Percentiles rank a stretch among this genome's conserved stretches.
phyloP scores from a whole-genome alignment of 2,329 filamentous ascomycete genomes.

The Herpomyces periplanetae region DNA sequence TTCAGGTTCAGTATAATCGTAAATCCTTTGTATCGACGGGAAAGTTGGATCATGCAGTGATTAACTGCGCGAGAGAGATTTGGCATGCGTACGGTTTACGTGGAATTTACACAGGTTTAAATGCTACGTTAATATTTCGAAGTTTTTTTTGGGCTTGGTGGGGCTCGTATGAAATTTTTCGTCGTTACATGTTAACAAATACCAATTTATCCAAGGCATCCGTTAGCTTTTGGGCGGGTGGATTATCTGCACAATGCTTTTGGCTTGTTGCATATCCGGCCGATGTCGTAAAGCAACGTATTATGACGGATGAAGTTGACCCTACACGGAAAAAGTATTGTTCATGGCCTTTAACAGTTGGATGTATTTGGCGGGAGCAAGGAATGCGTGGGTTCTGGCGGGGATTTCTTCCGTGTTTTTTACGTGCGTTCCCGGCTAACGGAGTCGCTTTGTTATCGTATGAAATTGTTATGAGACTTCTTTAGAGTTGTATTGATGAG shows the following conservation, averaged over 20 bases:
- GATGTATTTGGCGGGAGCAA: slow-evolving; percentile 28
- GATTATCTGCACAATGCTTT: slow-evolving; percentile 64
- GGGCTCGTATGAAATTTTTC: slow-evolving; percentile 66
- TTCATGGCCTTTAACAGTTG: slow-evolving; percentile 41
- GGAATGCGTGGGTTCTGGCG: slow-evolving; percentile 55
- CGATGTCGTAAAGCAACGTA: slow-evolving; percentile 73
- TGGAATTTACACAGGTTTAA: slow-evolving; percentile 53
- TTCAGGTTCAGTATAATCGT: slow-evolving; percentile 90
- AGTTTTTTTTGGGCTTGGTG: slow-evolving; percentile 95
- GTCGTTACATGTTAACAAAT: slow-evolving; percentile 19
- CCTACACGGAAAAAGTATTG: slow-evolving; percentile 26
- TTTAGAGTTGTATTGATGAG: no score
- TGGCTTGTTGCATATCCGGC: slow-evolving; percentile 73
- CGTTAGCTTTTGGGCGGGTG: slow-evolving; percentile 90
- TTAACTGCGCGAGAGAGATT: slow-evolving; percentile 41
- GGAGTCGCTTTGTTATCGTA: no score
- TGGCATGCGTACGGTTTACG: slow-evolving; percentile 24
- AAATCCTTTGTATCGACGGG: slow-evolving; percentile 30
- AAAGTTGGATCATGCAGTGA: slow-evolving; percentile 42
- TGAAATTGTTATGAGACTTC: no score
- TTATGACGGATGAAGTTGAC: slow-evolving; percentile 78
- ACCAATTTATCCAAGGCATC: slow-evolving; percentile 33
- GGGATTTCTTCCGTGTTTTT: slow-evolving; percentile 67
- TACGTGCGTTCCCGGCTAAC: slow-evolving; percentile 77
- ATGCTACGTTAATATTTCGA: slow-evolving; percentile 51